phyloP scores from a whole-genome alignment of 1,284 basidiomycete genomes.

The Rhodotorula sp. region DNA sequence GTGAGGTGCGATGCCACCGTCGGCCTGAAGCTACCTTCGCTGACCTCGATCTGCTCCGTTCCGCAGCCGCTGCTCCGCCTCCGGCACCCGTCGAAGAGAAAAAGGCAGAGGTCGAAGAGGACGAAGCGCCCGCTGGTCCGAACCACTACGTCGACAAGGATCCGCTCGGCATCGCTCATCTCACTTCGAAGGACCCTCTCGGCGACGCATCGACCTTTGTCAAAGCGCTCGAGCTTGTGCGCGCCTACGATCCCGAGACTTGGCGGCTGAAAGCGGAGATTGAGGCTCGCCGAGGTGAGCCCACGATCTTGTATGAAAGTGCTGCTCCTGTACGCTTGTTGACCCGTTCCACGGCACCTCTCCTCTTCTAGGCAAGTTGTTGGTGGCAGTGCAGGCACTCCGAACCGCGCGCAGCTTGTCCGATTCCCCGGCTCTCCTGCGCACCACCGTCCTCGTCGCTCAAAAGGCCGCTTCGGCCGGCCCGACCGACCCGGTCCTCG shows the following conservation, averaged over 20 bases:
- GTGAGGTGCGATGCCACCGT: conserved; percentile 44
- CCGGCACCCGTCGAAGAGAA: conserved; percentile 51
- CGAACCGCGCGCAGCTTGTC: conserved; percentile 61
- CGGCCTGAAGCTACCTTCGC: too few relatives aligned
- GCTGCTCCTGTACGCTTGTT: too few relatives aligned
- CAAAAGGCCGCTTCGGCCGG: conserved; percentile 45
- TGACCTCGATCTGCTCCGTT: too few relatives aligned
- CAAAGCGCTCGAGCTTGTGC: conserved; percentile 62
- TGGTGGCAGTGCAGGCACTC: conserved; percentile 74
- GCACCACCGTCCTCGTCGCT: conserved; percentile 67
- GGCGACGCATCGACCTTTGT: conserved; percentile 74
- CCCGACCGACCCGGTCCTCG: conserved; percentile 50
- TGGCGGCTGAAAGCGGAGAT: conserved; percentile 81
- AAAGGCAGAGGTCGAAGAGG: conserved; percentile 1
- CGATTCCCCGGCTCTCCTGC: conserved; percentile 61
- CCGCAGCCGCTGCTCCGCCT: conserved; percentile 49
- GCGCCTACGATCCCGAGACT: conserved; percentile 61
- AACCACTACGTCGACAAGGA: conserved; percentile 64
- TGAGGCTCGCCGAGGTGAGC: conserved; percentile 56
- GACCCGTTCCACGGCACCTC: neutral
- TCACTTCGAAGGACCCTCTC: conserved; percentile 63
- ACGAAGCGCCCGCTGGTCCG: neutral
- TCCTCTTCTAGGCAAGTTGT: conserved; percentile 63
- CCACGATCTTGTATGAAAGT: too few relatives aligned
- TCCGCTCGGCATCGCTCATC: conserved; percentile 70